These are phyloP conservation scores for Pascua guehoae DNA, from an alignment of 1,284 basidiomycete genomes.

Conservation along the genomic window DNA sequence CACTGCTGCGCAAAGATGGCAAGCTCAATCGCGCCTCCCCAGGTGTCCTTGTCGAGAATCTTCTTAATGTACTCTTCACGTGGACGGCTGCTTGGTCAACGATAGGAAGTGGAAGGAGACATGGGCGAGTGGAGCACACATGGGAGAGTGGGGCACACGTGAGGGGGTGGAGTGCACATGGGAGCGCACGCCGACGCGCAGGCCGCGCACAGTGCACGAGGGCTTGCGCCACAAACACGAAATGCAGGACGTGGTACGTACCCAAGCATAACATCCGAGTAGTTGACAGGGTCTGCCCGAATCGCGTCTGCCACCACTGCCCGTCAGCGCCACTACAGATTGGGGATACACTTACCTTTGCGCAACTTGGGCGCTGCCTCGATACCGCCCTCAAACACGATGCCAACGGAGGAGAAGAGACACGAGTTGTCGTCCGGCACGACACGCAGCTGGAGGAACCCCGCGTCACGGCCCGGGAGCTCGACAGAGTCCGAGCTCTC, in stretches of 20 bases:
- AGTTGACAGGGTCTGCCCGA: conserved; percentile 63
- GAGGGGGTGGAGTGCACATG: too few species aligned
- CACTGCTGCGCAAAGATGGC: conserved; percentile 69
- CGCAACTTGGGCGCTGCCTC: conserved; percentile 51
- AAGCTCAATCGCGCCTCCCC: conserved; percentile 93
- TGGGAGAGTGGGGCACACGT: too few species aligned
- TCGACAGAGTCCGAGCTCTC: conserved; percentile 28
- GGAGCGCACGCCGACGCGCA: too few species aligned
- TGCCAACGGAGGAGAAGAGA: conserved; percentile 77
- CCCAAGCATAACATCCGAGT: conserved; percentile 81
- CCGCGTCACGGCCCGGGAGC: conserved; percentile 52
- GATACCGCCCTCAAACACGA: conserved; percentile 78
- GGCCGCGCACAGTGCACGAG: too few species aligned
- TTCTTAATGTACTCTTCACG: conserved; percentile 72
- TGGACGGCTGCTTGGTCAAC: conserved; percentile 56
- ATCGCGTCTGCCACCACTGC: conserved; percentile 79
- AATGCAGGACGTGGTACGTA: too few species aligned
- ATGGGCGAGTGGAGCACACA: too few species aligned
- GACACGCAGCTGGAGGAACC: conserved; percentile 54
- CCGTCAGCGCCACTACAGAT: neutral
- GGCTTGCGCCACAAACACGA: too few species aligned
- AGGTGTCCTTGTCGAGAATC: conserved; percentile 72
- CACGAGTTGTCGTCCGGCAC: conserved; percentile 93
- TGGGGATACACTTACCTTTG: conserved; percentile 26
- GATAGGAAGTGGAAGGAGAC: too few species aligned